Evolutionary conservation across 2,329 filamentous ascomycete genomes (phyloP).

Genomic region (Sphaerulina musiva): DNA sequence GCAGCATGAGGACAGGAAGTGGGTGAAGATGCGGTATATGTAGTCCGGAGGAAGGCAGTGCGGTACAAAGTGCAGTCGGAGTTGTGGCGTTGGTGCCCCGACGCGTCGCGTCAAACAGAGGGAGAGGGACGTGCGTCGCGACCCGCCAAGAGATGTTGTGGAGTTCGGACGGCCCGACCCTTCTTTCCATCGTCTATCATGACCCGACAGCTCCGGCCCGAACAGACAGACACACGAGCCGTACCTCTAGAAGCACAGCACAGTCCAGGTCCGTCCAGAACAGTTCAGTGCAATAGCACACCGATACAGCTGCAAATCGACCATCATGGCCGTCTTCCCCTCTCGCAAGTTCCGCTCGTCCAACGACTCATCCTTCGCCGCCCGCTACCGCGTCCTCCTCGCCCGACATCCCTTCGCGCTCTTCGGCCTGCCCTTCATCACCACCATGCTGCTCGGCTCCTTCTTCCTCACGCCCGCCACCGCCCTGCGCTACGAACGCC

Average conservation of each 20-base stretch:
- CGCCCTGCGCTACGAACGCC: slow-evolving; percentile 84
- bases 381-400: slow-evolving; percentile 69
- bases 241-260: background rate
- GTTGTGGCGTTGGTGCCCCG: slow-evolving; percentile 1
- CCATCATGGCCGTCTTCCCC: slow-evolving; percentile 32
- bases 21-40: background rate
- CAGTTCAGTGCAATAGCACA: too few species aligned
- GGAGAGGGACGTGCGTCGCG: background rate
- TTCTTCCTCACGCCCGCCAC: slow-evolving; percentile 94
- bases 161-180: too few species aligned
- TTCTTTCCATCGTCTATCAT: background rate
- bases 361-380: slow-evolving; percentile 62
- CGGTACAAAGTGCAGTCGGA: background rate
- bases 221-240: too few species aligned
- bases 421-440: slow-evolving; percentile 89
- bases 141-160: background rate
- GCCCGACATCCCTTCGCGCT: slow-evolving; percentile 78
- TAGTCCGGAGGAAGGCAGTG: background rate
- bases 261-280: too few species aligned
- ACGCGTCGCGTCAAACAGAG: slow-evolving; percentile 1
- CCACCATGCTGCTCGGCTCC: slow-evolving; percentile 81
- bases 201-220: background rate
- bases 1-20: background rate
- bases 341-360: slow-evolving; percentile 55
- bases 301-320: too few species aligned